phyloP scores from a whole-genome alignment of 306 rosid species.

The Prunus fruticosa region DNA sequence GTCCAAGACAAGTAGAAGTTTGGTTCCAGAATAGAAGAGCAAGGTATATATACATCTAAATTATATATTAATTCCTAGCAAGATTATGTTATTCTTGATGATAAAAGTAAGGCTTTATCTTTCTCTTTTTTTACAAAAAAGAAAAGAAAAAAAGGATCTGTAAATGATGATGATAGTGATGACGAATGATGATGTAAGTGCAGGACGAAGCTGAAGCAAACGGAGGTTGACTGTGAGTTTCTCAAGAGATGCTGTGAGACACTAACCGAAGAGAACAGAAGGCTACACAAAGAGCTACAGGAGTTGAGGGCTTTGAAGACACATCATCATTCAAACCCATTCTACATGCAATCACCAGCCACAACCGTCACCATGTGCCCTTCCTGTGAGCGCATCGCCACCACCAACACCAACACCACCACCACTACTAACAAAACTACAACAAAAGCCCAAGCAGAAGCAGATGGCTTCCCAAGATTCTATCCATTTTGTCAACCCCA shows the following conservation, averaged over 20 bases:
- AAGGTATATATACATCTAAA: conserved; percentile 10
- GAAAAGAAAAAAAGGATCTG: background rate
- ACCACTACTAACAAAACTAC: conserved; percentile 12
- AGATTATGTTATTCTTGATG: too few relatives aligned
- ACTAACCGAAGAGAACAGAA: conserved; percentile 65
- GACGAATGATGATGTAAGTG: background rate
- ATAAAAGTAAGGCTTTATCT: background rate
- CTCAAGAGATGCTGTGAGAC: conserved; percentile 71
- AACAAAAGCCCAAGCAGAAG: background rate
- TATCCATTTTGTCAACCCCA: conserved; percentile 42
- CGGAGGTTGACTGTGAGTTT: conserved; percentile 74
- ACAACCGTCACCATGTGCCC: conserved; percentile 85
- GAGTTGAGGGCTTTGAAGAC: conserved; percentile 71
- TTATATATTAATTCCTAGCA: too few relatives aligned
- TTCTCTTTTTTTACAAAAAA: background rate
- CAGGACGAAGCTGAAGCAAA: conserved; percentile 64
- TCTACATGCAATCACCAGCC: conserved; percentile 74
- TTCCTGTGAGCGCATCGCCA: conserved; percentile 66
- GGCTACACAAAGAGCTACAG: conserved; percentile 72
- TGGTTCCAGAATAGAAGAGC: conserved; percentile 46
- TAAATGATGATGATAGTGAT: background rate
- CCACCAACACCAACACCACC: conserved; percentile 37
- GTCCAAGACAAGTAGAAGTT: conserved; percentile 36
- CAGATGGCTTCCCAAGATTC: conserved; percentile 27
- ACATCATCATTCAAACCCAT: conserved; percentile 41